Percentiles rank a stretch among this genome's conserved stretches.
Conservation (phyloP, 2,329 filamentous ascomycete genomes). For the Biscogniauxia marginata region DNA sequence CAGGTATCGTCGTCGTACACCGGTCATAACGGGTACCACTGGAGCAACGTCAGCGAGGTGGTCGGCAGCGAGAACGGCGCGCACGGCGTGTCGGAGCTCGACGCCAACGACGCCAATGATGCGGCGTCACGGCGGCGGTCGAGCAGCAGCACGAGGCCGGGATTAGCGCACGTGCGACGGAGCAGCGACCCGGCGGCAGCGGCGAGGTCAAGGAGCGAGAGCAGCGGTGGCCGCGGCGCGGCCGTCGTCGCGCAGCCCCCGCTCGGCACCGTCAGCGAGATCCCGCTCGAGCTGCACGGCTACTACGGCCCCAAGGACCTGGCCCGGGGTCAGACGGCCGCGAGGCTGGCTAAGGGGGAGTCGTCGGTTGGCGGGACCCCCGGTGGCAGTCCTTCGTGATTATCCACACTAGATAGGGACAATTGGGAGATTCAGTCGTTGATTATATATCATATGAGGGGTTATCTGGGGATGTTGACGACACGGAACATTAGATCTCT, state of each 20-base stretch:
- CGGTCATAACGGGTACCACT: constrained; percentile 37
- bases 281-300: constrained; percentile 42
- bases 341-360: constrained; percentile 8
- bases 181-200: constrained; percentile 17
- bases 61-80: constrained; percentile 40
- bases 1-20: constrained; percentile 28
- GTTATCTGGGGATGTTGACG: no score
- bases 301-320: constrained; percentile 43
- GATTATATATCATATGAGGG: no score
- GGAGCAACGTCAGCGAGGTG: constrained; percentile 45
- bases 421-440: no score
- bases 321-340: constrained; percentile 42
- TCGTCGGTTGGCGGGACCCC: constrained; percentile 2
- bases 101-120: constrained; percentile 26
- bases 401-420: no score
- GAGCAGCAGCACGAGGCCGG: constrained; percentile 18
- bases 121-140: constrained; percentile 39
- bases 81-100: constrained; percentile 40
- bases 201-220: not conserved
- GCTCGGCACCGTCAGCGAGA: constrained; percentile 41
- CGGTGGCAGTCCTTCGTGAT: no score
- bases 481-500: no score
- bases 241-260: constrained; percentile 13
- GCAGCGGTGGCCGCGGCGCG: not conserved
- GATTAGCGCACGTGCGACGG: constrained; percentile 15